Evolutionary conservation across 2,329 filamentous ascomycete genomes (phyloP), one percentile per base, ranked within the genome.

Genomic region (Lecanicillium sp.): DNA sequence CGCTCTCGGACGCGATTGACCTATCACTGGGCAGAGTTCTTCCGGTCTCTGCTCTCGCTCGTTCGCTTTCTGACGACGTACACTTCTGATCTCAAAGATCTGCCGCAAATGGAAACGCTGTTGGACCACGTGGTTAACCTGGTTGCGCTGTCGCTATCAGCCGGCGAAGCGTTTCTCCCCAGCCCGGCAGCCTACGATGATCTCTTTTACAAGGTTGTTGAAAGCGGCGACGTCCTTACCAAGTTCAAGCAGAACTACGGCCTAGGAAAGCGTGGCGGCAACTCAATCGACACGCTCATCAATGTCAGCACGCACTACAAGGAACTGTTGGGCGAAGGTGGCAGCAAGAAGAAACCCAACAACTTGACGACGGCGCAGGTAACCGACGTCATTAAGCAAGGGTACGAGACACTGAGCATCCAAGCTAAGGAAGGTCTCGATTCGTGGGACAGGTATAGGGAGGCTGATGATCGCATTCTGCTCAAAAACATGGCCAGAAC

Each of bases 181-280:
- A 87, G 87, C 24, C 84, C 90, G 1, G 79, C 86, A 15, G 84
- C 88, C 2, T 97, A 97, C 65, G 93, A 98, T 59, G 93, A 98
- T 60, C 75, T 98, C 0, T 97, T 98, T 69, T 98, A 98, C 78
- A 98, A 98, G 68, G 79, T 97, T 2, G 90, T 97, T 21, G 93
- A 98, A 67, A 87, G 85, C 2, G 89, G 90, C 10, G 88, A 95
- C 41, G 78, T 88, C 11, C 76, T 97, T 19, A 71, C 77, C 26
- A 89, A 87, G 60, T 95, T 97, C 68, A 81, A 88, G 33, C 81
- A 90, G 53, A 84, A 79, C 9, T 97, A 93, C 64, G 68, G 71
- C 4, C 67, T 85, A 14, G 70, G 68, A 2, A 78, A 74, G 51
- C 67, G 79, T 38, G 67, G 73, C 19, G 79, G 77, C 38, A 86